Evolutionary conservation across 75 land plant genomes (phyloP).

Genomic region (Selaginella tamariscina): DNA sequence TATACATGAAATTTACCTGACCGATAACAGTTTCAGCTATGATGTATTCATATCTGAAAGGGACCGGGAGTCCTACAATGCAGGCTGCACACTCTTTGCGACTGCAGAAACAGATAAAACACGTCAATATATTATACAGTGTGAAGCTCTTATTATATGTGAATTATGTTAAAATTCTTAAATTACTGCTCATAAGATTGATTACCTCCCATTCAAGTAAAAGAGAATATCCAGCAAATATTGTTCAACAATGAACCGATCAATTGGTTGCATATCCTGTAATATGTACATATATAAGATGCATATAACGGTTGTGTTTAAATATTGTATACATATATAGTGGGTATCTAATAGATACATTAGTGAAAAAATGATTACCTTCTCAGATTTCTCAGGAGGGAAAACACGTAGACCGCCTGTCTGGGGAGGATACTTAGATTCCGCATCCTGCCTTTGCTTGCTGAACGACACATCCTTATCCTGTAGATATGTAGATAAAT

Average conservation of each 20-base stretch:
- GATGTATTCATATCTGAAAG: constrained; percentile 89
- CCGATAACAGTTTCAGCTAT: constrained; percentile 98
- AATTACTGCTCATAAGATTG: too few relatives aligned
- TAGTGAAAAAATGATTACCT: constrained; percentile 14
- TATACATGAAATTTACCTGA: constrained; percentile 38
- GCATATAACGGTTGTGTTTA: background rate
- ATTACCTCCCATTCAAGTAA: constrained; percentile 93
- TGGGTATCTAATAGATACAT: too few relatives aligned
- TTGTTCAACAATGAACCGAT: constrained; percentile 89
- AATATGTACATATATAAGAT: background rate
- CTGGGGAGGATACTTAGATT: constrained; percentile 57
- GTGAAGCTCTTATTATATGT: too few relatives aligned
- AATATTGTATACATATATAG: too few relatives aligned
- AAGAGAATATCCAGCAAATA: constrained; percentile 88
- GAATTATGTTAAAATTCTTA: too few relatives aligned
- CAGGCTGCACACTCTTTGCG: constrained; percentile 93
- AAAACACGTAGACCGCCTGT: constrained; percentile 62
- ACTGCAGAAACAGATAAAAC: constrained; percentile 43
- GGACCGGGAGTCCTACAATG: constrained; percentile 87
- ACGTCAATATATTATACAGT: too few relatives aligned
- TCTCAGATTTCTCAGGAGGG: constrained; percentile 53
- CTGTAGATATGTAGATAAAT: too few relatives aligned
- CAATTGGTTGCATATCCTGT: constrained; percentile 77
- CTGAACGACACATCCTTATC: constrained; percentile 28
- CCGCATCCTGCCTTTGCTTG: constrained; percentile 65